Conservation (phyloP, 805 yeast genomes). For the Komagataella pseudopastoris region DNA sequence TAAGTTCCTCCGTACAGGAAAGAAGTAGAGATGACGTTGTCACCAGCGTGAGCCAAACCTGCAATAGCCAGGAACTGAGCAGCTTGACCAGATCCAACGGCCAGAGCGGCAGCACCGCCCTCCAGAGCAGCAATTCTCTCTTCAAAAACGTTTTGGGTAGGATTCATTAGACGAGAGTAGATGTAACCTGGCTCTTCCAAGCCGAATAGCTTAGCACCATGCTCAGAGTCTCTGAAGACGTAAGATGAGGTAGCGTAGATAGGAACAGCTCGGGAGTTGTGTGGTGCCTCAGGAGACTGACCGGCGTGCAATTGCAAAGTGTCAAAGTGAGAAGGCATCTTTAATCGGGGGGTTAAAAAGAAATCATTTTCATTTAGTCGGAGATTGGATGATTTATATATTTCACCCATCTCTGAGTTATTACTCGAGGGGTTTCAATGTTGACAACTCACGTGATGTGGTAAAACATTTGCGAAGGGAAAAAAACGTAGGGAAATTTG, state of each 20-base stretch:
- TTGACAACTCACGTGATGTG: not conserved
- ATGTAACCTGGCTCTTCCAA: slow-evolving; percentile 75
- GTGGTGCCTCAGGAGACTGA: slow-evolving; percentile 53
- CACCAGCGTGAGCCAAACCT: slow-evolving; percentile 78
- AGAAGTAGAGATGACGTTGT: slow-evolving; percentile 78
- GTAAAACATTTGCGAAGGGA: not conserved
- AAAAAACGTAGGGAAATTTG: too few species aligned
- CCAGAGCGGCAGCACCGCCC: slow-evolving; percentile 83
- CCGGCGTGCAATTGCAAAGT: slow-evolving; percentile 95
- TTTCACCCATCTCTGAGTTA: not conserved
- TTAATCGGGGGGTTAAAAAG: slow-evolving; percentile 13
- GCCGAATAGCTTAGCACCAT: slow-evolving; percentile 86
- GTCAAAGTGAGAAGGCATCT: slow-evolving; percentile 56
- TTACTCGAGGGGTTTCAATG: not conserved
- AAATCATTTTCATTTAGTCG: not conserved
- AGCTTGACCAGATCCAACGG: slow-evolving; percentile 92
- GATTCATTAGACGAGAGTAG: slow-evolving; percentile 85
- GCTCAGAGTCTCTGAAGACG: slow-evolving; percentile 76
- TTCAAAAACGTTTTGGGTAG: slow-evolving; percentile 86
- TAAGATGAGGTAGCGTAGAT: slow-evolving; percentile 87
- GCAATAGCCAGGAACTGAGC: slow-evolving; percentile 82
- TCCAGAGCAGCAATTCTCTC: slow-evolving; percentile 87
- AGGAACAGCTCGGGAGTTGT: slow-evolving; percentile 81
- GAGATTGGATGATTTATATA: not conserved
- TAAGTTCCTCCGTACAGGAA: slow-evolving; percentile 92